Evolutionary conservation across 768 basidiomycete species (phyloP), one percentile per base, ranked within the genome.

Genomic region (Suillus placidus): DNA sequence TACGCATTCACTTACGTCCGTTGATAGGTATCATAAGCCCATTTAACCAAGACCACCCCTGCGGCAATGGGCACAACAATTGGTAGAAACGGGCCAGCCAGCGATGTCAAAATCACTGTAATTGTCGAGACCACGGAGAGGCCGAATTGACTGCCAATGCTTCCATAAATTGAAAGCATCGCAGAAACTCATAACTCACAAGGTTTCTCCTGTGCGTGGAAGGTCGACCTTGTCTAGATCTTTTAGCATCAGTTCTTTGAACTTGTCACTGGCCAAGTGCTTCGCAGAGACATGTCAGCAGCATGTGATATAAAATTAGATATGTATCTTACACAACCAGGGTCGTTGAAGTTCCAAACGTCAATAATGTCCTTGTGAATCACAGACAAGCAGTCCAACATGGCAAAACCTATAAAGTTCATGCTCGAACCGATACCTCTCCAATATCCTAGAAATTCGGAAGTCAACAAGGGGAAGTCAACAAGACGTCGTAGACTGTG

Each of bases 291-390:
- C 30, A 18, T 10, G 18, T 26, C 7, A 61, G 18, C 12, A 3
- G 20, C 13, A 35, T 30, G 8, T 8, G 9, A 38, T 26, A 34
- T 32, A 14, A 12, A 62, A 38, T 23, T 5, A 6, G 6, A 49
- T 23, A 3, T 55, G 8, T 5, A 16, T 35, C 65, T 56, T 26
- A 68, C 68, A 14, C 38, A 7, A 32, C 13, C 20, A 16, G 68
- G 63, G 63, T 68, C 68, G 18, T 47, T 18, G 60, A 72, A 66
- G 47, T 72, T 72, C 71, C 71, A 72, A 18, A 65, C 60, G 10
- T 40, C 35, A 38, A 72, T 40, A 40, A 72, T 69, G 43, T 72
- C 71, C 5, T 54, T 34, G 35, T 73, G 71, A 40, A 72, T 67
- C 8, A 70, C 64, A 37, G 52, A 34, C 30, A 72, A 40, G 38